Evolutionary conservation across 176 grass and related monocot genomes (phyloP), one percentile per base, ranked within the genome.

Genomic region (Microstegium vimineum): DNA sequence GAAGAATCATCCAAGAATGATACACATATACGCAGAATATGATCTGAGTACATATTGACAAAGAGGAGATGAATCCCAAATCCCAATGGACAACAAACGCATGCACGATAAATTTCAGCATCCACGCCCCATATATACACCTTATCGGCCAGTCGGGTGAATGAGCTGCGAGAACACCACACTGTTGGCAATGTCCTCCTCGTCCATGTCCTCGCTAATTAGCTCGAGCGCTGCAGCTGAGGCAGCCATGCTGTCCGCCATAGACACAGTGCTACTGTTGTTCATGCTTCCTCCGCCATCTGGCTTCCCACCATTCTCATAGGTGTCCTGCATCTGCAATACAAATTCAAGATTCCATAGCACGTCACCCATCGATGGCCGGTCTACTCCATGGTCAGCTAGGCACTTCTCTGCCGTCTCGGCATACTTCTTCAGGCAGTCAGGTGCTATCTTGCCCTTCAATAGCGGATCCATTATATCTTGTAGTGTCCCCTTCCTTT

Each of bases 341-440:
- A 76, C 87, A 31, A 89, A 89, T 71, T 89, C 87, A 3, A 89
- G 81, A 51, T 89, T 89, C 87, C 87, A 89, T 5, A 89, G 76
- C 69, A 89, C 87, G 23, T 89, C 87, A 1, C 87, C 87, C 87
- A 89, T 89, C 3, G 87, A 89, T 3, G 87, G 87, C 1, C 87
- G 70, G 62, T 89, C 87, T 9, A 67, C 62, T 17, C 87, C 82
- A 40, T 89, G 87, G 69, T 89, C 87, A 5, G 82, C n/a, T 6
- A 89, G 62, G 70, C 87, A 89, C 62, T 89, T 89, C 82, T 89
- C 87, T 1, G 87, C 87, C n/a, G 87, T 89, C 17, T 89, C 87
- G 1, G 82, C 8, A 7, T 75, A 89, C 76, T 89, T 89, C 49
- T 69, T 89, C 0, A 84, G 82, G 51, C 82, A 89, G 40, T 89